Base-by-base conservation (phyloP, 1,284 basidiomycete species). In the Flammula alnicola region DNA sequence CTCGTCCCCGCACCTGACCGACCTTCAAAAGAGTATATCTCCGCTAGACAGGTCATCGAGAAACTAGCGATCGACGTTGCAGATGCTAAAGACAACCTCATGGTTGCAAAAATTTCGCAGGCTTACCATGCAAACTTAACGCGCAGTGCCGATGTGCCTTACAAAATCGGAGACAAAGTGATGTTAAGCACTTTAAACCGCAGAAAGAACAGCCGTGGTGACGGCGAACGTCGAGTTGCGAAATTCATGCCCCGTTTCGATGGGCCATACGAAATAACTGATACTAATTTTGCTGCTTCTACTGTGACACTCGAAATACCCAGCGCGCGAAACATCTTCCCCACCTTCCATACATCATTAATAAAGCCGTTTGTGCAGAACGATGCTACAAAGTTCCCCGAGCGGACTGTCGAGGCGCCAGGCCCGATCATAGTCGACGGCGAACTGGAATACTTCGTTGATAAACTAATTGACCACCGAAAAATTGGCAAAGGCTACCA, bases 161-260 rank as follows among this genome's bases (percentile, higher is more conserved):
- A 39, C 31, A 30, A 39, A 10, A 32, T 37, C 0, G 54, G 52
- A 0, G 51, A 57, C 23, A 10, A 33, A 5, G 54, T 58, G 5
- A 36, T 52, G 39, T 23, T 58, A 7, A 44, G 20, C 16, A 47
- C 49, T 1, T 10, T 40, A 5, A 56, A 59, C 17, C 8, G 52
- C 1, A 37, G 51, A 1, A 26, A 36, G 6, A 36, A 52, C 4
- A 52, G 47, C 20, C 51, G 41, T 30, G 3, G n/a, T 1, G 22
- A 25, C n/a, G 41, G 35, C 1, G 37, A 49, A 3, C 35, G 32
- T 0, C n/a, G 44, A 0, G 54, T 52, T 7, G 52, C 51, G 12
- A 58, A 58, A 38, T 50, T 58, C 20, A 51, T 58, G 46, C 51
- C 42, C 0, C 44, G 54, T 1, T 56, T 36, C 12, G 55, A 57